Conservation (phyloP, 140 eudicot genomes). For the Oenanthe javanica region DNA sequence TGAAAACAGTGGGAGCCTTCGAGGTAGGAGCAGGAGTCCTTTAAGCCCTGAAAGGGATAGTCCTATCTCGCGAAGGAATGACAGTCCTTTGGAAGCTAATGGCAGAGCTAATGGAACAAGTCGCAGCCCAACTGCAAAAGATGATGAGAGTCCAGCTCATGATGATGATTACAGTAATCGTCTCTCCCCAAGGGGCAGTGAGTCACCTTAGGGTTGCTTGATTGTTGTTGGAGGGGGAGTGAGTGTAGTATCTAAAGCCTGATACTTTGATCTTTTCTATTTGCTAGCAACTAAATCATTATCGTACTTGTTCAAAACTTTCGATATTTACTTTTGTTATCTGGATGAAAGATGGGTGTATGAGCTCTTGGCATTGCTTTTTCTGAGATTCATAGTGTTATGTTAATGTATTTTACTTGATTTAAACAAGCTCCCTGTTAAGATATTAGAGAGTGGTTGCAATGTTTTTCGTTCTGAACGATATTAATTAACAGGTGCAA, state of each 20-base stretch:
- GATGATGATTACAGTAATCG: slow-evolving; percentile 22
- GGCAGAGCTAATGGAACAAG: slow-evolving; percentile 26
- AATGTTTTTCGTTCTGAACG: neutral
- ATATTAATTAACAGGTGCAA: neutral
- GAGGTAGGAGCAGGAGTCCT: slow-evolving; percentile 33
- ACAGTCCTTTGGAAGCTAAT: slow-evolving; percentile 14
- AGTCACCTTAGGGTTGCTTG: slow-evolving; percentile 18
- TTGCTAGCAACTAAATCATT: neutral
- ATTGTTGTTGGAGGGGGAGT: neutral
- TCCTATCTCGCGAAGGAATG: slow-evolving; percentile 13
- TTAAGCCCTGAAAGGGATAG: slow-evolving; percentile 24
- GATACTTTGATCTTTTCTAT: neutral
- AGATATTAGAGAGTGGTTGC: neutral
- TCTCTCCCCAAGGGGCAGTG: slow-evolving; percentile 32
- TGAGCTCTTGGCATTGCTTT: neutral
- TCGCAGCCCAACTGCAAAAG: slow-evolving; percentile 31
- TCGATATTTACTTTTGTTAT: neutral
- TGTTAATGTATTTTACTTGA: no score
- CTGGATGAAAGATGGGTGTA: neutral
- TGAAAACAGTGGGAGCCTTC: slow-evolving; percentile 37
- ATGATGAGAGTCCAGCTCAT: slow-evolving; percentile 30
- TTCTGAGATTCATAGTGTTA: neutral
- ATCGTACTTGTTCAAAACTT: neutral
- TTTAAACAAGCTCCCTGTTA: neutral
- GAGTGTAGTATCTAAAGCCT: neutral